These are phyloP conservation scores for Clonostachys chloroleuca DNA, from an alignment of 2,329 filamentous ascomycete genomes.

Conservation along the genomic window DNA sequence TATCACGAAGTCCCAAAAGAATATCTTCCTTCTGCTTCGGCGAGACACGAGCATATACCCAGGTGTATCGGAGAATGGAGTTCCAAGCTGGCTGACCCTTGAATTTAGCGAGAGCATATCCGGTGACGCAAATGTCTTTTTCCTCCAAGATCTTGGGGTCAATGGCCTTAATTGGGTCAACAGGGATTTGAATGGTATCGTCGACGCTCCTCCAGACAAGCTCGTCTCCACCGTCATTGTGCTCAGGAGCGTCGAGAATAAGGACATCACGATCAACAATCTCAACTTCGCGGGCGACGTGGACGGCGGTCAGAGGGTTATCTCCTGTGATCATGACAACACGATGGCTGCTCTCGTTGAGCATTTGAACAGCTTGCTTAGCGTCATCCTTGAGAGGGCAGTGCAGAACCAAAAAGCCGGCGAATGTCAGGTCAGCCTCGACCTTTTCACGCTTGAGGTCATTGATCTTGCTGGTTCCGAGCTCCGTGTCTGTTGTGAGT, in stretches of 20 bases:
- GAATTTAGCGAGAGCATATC: constrained; percentile 88
- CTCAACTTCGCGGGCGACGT: constrained; percentile 92
- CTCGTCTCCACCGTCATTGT: constrained; percentile 74
- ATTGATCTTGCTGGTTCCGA: constrained; percentile 83
- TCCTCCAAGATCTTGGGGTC: constrained; percentile 74
- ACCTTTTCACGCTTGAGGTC: constrained; percentile 91
- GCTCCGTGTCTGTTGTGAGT: constrained; percentile 74
- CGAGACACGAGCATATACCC: constrained; percentile 97
- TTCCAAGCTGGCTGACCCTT: constrained; percentile 73
- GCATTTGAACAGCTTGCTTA: constrained; percentile 88
- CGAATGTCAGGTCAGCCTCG: constrained; percentile 79
- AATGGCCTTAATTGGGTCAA: constrained; percentile 77
- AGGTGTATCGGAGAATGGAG: constrained; percentile 79
- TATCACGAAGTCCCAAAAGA: constrained; percentile 90
- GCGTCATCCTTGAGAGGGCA: constrained; percentile 96
- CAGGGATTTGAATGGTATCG: constrained; percentile 79
- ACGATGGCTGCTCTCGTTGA: constrained; percentile 97
- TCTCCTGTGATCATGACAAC: constrained; percentile 99
- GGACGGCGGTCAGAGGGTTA: constrained; percentile 92
- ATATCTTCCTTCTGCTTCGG: constrained; percentile 99
- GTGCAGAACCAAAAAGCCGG: constrained; percentile 92
- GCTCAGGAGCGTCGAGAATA: constrained; percentile 91
- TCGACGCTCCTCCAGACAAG: constrained; percentile 95
- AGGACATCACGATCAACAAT: constrained; percentile 95
- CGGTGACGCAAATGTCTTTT: constrained; percentile 94